phyloP scores from a whole-genome alignment of 305 asterid genomes.

The Solanum hybrid region DNA sequence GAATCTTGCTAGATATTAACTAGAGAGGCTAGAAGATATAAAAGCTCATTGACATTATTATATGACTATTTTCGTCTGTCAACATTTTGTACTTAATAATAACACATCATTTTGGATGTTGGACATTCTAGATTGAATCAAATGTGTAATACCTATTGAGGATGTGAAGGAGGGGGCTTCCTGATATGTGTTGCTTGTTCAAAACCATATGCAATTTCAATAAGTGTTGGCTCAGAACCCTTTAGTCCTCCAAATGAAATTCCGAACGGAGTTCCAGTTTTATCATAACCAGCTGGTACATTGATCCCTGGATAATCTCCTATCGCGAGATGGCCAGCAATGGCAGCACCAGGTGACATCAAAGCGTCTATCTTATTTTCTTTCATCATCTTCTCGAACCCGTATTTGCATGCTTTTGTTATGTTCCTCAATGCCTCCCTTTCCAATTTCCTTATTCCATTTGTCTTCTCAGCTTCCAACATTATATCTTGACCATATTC shows the following conservation, averaged over 20 bases:
- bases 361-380: constrained; percentile 46
- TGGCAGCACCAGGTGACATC: constrained; percentile 8
- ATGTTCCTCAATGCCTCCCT: constrained; percentile 29
- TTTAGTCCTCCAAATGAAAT: constrained; percentile 40
- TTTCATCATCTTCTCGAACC: constrained; percentile 52
- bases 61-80: background rate
- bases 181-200: constrained; percentile 50
- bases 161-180: constrained; percentile 33
- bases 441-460: constrained; percentile 40
- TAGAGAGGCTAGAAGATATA: background rate
- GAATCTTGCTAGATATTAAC: background rate
- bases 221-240: constrained; percentile 36
- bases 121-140: background rate
- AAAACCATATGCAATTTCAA: constrained; percentile 44
- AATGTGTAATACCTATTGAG: background rate
- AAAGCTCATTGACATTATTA: background rate
- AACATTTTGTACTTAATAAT: background rate
- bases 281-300: constrained; percentile 41
- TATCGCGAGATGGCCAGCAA: constrained; percentile 18
- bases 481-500: constrained; percentile 36
- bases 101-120: background rate
- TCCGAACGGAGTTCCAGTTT: constrained; percentile 27
- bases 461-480: constrained; percentile 40
- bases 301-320: constrained; percentile 47
- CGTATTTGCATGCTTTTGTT: constrained; percentile 17